Conservation (phyloP, 2,329 filamentous ascomycete genomes). For the Dactylella cylindrospora region DNA sequence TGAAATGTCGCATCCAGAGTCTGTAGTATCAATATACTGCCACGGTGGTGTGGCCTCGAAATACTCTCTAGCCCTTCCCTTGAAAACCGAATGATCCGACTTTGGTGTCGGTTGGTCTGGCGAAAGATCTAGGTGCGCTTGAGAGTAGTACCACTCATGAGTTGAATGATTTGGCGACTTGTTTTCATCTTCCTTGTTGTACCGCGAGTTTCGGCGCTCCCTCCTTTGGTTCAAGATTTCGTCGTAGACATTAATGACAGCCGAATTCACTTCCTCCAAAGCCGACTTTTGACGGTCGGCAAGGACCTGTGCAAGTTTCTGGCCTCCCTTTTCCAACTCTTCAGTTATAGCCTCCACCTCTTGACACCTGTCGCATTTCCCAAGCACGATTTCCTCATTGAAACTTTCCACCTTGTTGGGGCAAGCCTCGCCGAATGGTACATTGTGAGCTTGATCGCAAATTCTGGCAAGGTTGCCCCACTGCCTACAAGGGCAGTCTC, state of each 20-base stretch:
- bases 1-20: no score
- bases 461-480: conserved; percentile 4
- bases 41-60: no score
- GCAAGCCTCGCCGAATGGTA: not conserved
- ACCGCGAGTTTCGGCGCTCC: not conserved
- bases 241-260: conserved; percentile 14
- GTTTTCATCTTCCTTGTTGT: not conserved
- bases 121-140: not conserved
- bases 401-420: conserved; percentile 1
- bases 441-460: conserved; percentile 8
- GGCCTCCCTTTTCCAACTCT: conserved; percentile 3
- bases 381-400: no score
- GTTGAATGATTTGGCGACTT: not conserved
- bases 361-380: conserved; percentile 13
- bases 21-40: no score
- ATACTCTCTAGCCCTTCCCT: no score
- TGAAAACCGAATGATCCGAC: no score
- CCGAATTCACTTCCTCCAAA: conserved; percentile 7
- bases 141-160: not conserved
- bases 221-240: conserved; percentile 10
- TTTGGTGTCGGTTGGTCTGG: no score
- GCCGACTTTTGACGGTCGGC: not conserved
- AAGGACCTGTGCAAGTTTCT: conserved; percentile 2
- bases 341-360: conserved; percentile 12
- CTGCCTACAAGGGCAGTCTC: conserved; percentile 9